phyloP scores from a whole-genome alignment of 306 rosid genomes.

The Quercus cerris region DNA sequence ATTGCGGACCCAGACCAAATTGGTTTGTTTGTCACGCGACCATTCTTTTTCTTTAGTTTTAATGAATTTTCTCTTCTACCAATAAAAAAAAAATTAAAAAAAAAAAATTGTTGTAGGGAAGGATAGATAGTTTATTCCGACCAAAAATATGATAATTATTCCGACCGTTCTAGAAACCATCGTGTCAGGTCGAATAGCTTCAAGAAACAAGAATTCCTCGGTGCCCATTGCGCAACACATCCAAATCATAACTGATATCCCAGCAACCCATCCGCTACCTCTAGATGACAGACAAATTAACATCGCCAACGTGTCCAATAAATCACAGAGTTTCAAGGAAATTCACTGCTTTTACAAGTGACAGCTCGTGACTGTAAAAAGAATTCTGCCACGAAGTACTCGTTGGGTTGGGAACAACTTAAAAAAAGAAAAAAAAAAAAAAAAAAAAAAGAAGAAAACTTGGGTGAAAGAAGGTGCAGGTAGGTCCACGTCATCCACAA shows the following conservation, averaged over 20 bases:
- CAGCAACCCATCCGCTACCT: background rate
- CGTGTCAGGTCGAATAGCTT: conserved; percentile 17
- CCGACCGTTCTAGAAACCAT: conserved; percentile 23
- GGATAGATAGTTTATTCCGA: background rate
- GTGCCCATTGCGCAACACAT: background rate
- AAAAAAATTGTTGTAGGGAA: too few relatives aligned
- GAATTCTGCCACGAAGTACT: background rate
- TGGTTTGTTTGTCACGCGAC: too few relatives aligned
- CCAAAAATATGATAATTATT: background rate
- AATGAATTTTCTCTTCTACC: too few relatives aligned
- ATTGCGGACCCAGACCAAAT: too few relatives aligned
- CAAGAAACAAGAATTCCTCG: conserved; percentile 25
- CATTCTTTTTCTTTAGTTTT: too few relatives aligned
- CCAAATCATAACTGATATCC: background rate
- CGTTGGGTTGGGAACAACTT: background rate
- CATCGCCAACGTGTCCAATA: background rate
- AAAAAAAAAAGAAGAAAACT: too few relatives aligned
- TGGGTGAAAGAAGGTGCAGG: conserved; percentile 20
- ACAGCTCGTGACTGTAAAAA: background rate
- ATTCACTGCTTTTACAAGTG: background rate
- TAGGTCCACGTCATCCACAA: conserved; percentile 37
- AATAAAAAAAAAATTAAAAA: too few relatives aligned
- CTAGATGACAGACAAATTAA: background rate
- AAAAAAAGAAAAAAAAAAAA: too few relatives aligned
- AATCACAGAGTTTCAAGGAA: background rate